These are phyloP conservation scores for Chalara sp. DNA, from an alignment of 2,329 filamentous ascomycete genomes.

Conservation along the genomic window DNA sequence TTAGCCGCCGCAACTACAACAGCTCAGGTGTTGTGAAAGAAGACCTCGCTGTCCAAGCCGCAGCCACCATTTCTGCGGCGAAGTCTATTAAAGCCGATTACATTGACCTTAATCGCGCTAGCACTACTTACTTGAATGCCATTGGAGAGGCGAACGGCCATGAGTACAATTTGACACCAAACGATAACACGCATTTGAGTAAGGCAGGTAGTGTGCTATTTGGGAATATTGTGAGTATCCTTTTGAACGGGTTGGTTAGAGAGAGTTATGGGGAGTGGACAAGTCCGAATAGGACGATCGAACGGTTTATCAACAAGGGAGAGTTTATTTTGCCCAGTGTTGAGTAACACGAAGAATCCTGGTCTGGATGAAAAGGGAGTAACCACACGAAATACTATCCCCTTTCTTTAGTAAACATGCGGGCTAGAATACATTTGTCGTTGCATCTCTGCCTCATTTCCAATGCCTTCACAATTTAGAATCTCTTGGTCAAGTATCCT, in stretches of 20 bases:
- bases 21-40: constrained; percentile 31
- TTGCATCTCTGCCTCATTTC: no score
- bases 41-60: constrained; percentile 33
- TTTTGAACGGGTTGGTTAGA: constrained; percentile 16
- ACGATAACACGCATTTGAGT: constrained; percentile 45
- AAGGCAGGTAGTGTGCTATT: constrained; percentile 37
- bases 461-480: no score
- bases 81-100: constrained; percentile 22
- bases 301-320: no score
- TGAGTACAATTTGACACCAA: constrained; percentile 34
- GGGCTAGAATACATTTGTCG: no score
- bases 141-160: constrained; percentile 36
- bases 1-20: constrained; percentile 38
- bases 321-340: no score
- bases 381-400: no score
- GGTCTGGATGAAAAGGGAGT: no score
- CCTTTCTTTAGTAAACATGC: no score
- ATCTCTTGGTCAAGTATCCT: no score
- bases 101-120: constrained; percentile 39
- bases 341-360: no score
- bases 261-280: no score
- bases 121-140: constrained; percentile 36
- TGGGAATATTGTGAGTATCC: constrained; percentile 37
- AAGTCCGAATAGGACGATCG: no score
- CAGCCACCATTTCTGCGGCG: constrained; percentile 35